Evolutionary conservation across 208 protist species (phyloP).

Genomic region (Trypanosoma boissoni): DNA sequence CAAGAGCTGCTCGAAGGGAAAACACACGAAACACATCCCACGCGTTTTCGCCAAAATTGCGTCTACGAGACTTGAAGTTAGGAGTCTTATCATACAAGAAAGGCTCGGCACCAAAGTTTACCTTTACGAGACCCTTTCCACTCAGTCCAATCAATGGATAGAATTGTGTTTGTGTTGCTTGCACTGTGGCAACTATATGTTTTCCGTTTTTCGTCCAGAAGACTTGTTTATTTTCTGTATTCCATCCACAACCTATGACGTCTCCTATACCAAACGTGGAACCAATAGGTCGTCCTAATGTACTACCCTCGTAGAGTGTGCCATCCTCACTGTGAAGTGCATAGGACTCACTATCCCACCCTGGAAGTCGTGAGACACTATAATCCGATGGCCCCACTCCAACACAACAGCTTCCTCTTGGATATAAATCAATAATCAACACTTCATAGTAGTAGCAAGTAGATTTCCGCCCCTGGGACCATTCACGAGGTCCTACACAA

Average conservation of each 20-base stretch:
- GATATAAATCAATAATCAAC: constrained; percentile 63
- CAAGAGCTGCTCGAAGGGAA: constrained; percentile 59
- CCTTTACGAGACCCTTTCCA: constrained; percentile 60
- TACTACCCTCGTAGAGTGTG: constrained; percentile 58
- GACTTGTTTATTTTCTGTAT: constrained; percentile 41
- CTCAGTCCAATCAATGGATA: constrained; percentile 77
- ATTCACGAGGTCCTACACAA: constrained; percentile 62
- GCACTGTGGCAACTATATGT: constrained; percentile 34
- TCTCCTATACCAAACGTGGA: constrained; percentile 71
- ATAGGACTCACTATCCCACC: constrained; percentile 71
- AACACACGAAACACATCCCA: constrained; percentile 84
- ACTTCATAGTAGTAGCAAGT: constrained; percentile 85
- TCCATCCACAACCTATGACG: constrained; percentile 87
- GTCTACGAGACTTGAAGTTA: not conserved
- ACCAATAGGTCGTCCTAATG: constrained; percentile 40
- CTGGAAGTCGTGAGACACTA: constrained; percentile 77
- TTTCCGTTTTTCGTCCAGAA: constrained; percentile 89
- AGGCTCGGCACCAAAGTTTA: constrained; percentile 79
- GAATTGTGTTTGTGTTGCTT: constrained; percentile 25
- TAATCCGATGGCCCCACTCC: constrained; percentile 78
- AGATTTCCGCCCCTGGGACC: constrained; percentile 22
- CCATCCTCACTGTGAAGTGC: constrained; percentile 77
- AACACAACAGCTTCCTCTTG: constrained; percentile 55
- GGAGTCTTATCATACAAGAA: constrained; percentile 53
- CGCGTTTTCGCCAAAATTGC: constrained; percentile 26